phyloP scores from a whole-genome alignment of 179 eudicot species.

The Nepenthes alata region DNA sequence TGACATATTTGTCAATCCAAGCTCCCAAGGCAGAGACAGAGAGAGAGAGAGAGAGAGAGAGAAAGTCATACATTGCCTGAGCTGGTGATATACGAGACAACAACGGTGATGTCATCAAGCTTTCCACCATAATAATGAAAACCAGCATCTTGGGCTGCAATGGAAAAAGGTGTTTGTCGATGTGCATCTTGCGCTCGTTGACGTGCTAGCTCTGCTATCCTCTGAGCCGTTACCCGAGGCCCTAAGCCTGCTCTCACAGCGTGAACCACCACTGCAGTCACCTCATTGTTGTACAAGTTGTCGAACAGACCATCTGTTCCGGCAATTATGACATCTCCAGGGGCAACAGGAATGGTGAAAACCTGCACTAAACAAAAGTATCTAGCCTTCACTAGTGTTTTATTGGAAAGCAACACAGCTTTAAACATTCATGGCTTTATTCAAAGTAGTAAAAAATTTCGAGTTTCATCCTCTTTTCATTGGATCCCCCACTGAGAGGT shows the following conservation, averaged over 20 bases:
- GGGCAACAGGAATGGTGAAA: slow-evolving; percentile 18
- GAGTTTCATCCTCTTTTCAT: no score
- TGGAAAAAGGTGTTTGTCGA: slow-evolving; percentile 26
- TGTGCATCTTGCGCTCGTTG: slow-evolving; percentile 21
- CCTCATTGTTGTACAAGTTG: slow-evolving; percentile 25
- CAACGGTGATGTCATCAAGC: slow-evolving; percentile 39
- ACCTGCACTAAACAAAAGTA: slow-evolving; percentile 10
- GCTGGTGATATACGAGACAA: slow-evolving; percentile 23
- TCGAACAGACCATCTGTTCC: slow-evolving; percentile 39
- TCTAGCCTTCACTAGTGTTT: not conserved
- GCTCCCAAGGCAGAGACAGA: no score
- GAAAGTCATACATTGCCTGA: slow-evolving; percentile 3
- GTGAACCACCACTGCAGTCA: slow-evolving; percentile 18
- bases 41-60: not conserved
- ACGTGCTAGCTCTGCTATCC: slow-evolving; percentile 25
- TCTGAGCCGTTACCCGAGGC: slow-evolving; percentile 21
- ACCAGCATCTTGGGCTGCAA: slow-evolving; percentile 32
- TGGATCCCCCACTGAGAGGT: no score
- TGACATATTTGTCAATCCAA: no score
- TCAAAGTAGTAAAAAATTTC: no score
- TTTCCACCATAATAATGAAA: slow-evolving; percentile 26
- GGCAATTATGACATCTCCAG: slow-evolving; percentile 28
- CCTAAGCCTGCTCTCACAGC: slow-evolving; percentile 16
- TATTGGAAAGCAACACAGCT: not conserved
- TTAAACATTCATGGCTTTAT: no score